Evolutionary conservation across 176 grass and related monocot genomes (phyloP).

Genomic region (Tuctoria greenei): DNA sequence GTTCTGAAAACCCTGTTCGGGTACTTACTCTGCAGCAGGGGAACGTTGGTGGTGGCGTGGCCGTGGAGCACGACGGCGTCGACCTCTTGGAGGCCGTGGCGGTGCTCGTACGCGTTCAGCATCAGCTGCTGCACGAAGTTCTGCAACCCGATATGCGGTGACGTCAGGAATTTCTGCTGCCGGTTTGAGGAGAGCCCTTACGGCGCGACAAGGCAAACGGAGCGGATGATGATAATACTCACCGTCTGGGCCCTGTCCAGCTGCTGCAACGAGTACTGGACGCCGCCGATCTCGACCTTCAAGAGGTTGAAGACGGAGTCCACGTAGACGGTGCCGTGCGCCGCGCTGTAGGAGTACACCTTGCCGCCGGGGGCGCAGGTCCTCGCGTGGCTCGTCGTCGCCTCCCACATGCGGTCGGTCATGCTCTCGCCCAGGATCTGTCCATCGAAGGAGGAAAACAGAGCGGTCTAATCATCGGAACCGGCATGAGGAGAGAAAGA

Average conservation of each 20-base stretch:
- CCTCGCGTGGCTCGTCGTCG: slow-evolving; percentile 50
- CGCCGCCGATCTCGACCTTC: slow-evolving; percentile 2
- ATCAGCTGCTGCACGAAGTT: slow-evolving; percentile 24
- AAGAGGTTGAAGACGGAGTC: slow-evolving; percentile 49
- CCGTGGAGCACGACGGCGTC: slow-evolving; percentile 2
- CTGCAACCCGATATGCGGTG: neutral
- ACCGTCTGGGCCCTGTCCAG: slow-evolving; percentile 28
- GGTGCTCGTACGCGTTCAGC: slow-evolving; percentile 45
- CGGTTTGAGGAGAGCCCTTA: neutral
- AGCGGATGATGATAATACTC: neutral
- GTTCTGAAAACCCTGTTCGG: neutral
- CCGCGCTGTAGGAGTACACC: slow-evolving; percentile 32
- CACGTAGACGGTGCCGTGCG: slow-evolving; percentile 41
- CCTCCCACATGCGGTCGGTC: slow-evolving; percentile 83
- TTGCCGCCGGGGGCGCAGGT: slow-evolving; percentile 49
- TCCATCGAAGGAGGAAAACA: too few species aligned
- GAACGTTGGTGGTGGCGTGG: slow-evolving; percentile 25
- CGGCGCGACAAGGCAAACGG: too few species aligned
- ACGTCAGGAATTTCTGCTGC: neutral
- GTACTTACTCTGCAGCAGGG: slow-evolving; percentile 56
- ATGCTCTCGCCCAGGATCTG: slow-evolving; percentile 77
- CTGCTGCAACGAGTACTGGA: slow-evolving; percentile 16
- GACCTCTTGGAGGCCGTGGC: slow-evolving; percentile 43
- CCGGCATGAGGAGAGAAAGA: too few species aligned
- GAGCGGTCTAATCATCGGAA: slow-evolving; percentile 30